A percentile compares a stretch with the other conserved stretches of the same genome.
phyloP scores from a whole-genome alignment of 2,329 filamentous ascomycete genomes.

The Xylaria polymorpha region DNA sequence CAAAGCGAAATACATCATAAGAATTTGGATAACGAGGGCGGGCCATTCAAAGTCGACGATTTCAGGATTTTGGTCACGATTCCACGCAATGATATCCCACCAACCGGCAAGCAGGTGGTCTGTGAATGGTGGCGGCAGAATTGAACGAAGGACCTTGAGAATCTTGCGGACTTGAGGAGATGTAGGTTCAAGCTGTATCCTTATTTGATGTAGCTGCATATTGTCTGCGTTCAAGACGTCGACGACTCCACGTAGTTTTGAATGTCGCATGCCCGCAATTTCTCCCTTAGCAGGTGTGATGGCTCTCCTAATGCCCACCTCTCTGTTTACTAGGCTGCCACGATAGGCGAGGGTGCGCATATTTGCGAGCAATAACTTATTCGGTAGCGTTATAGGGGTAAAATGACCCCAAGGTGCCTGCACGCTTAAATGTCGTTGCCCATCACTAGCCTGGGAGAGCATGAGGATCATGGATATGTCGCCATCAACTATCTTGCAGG shows the following conservation, averaged over 20 bases:
- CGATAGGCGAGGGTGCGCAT: conserved; percentile 68
- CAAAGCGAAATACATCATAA: conserved; percentile 72
- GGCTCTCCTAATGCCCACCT: conserved; percentile 60
- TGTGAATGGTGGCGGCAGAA: conserved; percentile 68
- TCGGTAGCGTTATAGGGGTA: conserved; percentile 73
- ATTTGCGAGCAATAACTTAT: conserved; percentile 67
- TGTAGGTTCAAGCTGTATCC: conserved; percentile 73
- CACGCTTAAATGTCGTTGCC: conserved; percentile 73
- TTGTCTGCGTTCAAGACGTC: conserved; percentile 73
- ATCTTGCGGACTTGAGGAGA: conserved; percentile 71
- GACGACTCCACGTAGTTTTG: conserved; percentile 69
- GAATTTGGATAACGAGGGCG: conserved; percentile 70
- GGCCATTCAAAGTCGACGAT: conserved; percentile 74
- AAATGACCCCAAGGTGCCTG: conserved; percentile 81
- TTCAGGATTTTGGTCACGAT: conserved; percentile 61
- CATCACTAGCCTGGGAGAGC: conserved; percentile 72
- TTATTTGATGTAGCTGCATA: conserved; percentile 71
- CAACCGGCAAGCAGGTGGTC: conserved; percentile 75
- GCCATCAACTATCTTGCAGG: conserved; percentile 76
- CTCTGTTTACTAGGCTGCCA: conserved; percentile 63
- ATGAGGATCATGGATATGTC: conserved; percentile 75
- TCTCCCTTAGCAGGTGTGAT: conserved; percentile 60
- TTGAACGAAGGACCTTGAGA: conserved; percentile 71
- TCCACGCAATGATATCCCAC: conserved; percentile 80
- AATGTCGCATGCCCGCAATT: conserved; percentile 67